Evolutionary conservation across 192 early-diverging fungal species (phyloP).

Genomic region (Gryganskiella cystojenkinii): DNA sequence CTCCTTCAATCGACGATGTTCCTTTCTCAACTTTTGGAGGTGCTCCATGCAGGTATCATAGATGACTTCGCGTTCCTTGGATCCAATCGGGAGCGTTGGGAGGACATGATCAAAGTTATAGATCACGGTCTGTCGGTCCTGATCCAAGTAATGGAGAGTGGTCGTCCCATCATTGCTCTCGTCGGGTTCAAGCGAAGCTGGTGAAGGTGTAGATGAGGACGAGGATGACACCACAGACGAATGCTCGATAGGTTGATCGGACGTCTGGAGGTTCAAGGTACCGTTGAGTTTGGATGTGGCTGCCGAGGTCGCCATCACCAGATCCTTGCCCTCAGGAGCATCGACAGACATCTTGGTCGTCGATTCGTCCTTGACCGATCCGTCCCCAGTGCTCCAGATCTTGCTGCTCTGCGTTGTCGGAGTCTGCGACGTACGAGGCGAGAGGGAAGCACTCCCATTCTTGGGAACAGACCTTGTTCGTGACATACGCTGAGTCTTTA

Average conservation of each 20-base stretch:
- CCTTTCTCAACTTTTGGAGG: conserved; percentile 33
- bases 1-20: conserved; percentile 45
- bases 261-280: neutral
- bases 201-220: conserved; percentile 25
- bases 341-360: no score
- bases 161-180: conserved; percentile 1
- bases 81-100: conserved; percentile 45
- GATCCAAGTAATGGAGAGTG: conserved; percentile 15
- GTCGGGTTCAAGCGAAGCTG: conserved; percentile 32
- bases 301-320: neutral
- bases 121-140: conserved; percentile 26
- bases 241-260: conserved; percentile 2
- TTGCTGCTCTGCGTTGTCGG: neutral
- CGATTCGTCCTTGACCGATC: neutral
- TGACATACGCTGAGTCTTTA: conserved; percentile 39
- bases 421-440: neutral
- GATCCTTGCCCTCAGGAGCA: neutral
- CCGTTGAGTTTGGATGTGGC: no score
- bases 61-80: conserved; percentile 49
- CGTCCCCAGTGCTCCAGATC: neutral
- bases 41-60: conserved; percentile 50
- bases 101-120: conserved; percentile 31
- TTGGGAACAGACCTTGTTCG: conserved; percentile 36
- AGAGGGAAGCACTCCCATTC: conserved; percentile 15
- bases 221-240: conserved; percentile 15